phyloP scores from a whole-genome alignment of 1,284 basidiomycete species.

The Apiotrichum gamsii region DNA sequence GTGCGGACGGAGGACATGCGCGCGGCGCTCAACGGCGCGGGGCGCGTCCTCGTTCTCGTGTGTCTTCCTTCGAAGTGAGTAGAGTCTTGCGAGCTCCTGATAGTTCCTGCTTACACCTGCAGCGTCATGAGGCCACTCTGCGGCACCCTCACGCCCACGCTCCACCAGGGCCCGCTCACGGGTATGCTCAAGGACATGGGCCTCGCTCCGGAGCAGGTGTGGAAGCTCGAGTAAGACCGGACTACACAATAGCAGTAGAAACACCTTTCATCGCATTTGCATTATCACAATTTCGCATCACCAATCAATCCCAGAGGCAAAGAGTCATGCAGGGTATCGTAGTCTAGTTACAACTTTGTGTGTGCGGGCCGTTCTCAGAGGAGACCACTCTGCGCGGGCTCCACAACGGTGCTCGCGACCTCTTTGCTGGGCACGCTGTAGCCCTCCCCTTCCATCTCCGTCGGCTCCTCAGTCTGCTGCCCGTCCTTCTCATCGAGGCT shows the following conservation, averaged over 20 bases:
- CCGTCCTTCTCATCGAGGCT: slow-evolving; percentile 9
- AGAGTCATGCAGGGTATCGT: slow-evolving; percentile 9
- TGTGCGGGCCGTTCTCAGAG: no score
- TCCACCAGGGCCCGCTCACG: slow-evolving; percentile 37
- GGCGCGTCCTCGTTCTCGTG: slow-evolving; percentile 33
- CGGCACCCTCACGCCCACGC: slow-evolving; percentile 31
- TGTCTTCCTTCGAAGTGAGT: slow-evolving; percentile 39
- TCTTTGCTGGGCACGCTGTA: slow-evolving; percentile 3
- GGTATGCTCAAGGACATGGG: slow-evolving; percentile 37
- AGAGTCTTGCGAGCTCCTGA: neutral
- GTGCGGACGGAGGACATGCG: slow-evolving; percentile 5
- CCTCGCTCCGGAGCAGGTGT: slow-evolving; percentile 29
- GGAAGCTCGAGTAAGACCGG: slow-evolving; percentile 33
- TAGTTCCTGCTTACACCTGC: neutral
- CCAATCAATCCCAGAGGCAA: no score
- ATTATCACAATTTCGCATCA: neutral
- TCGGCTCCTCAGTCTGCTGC: slow-evolving; percentile 10
- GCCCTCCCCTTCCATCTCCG: neutral
- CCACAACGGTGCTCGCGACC: no score
- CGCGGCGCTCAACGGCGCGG: slow-evolving; percentile 2
- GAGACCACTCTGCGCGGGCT: no score
- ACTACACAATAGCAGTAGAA: neutral
- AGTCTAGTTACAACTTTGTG: neutral
- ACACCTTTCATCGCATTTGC: neutral
- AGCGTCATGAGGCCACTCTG: slow-evolving; percentile 40